A percentile compares a stretch with the other conserved stretches of the same genome.
phyloP scores from a whole-genome alignment of 257 asterid genomes.

The Voacanga thouarsii region DNA sequence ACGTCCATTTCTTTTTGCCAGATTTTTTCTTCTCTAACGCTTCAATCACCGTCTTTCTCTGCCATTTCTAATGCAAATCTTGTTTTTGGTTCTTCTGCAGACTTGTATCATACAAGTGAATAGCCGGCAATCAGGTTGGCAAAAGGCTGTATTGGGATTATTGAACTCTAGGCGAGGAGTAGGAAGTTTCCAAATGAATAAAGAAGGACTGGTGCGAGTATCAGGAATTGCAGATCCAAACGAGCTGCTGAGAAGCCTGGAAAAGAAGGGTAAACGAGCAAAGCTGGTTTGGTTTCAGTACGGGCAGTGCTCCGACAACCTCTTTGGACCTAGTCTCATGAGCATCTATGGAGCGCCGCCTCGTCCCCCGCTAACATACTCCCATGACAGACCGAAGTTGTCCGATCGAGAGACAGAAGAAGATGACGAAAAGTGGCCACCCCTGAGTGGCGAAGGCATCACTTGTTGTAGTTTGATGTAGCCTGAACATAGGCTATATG shows the following conservation, averaged over 20 bases:
- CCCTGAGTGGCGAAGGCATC: background rate
- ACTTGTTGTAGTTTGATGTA: slow-evolving; percentile 10
- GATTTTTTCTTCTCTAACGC: too few relatives aligned
- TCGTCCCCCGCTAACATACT: background rate
- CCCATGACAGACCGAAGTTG: background rate
- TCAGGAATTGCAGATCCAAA: slow-evolving; percentile 23
- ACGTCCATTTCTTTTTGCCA: background rate
- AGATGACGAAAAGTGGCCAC: background rate
- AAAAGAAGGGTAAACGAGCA: slow-evolving; percentile 7
- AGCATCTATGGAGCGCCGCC: background rate
- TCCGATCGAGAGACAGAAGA: background rate
- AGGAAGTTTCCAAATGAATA: slow-evolving; percentile 23
- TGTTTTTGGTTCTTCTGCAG: slow-evolving; percentile 11
- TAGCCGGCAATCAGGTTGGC: slow-evolving; percentile 27
- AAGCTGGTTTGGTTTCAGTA: slow-evolving; percentile 26
- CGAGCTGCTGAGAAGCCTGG: slow-evolving; percentile 17
- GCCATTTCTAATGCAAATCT: background rate
- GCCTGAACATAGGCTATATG: background rate
- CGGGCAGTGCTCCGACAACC: slow-evolving; percentile 32
- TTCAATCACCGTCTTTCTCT: background rate
- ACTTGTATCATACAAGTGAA: slow-evolving; percentile 32
- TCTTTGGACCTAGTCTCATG: slow-evolving; percentile 12
- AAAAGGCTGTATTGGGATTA: slow-evolving; percentile 12
- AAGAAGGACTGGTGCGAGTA: slow-evolving; percentile 23
- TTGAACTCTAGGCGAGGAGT: slow-evolving; percentile 7